These are phyloP conservation scores for Gynandropsis gynandra DNA, from an alignment of 345 rosid genomes.

Conservation along the genomic window DNA sequence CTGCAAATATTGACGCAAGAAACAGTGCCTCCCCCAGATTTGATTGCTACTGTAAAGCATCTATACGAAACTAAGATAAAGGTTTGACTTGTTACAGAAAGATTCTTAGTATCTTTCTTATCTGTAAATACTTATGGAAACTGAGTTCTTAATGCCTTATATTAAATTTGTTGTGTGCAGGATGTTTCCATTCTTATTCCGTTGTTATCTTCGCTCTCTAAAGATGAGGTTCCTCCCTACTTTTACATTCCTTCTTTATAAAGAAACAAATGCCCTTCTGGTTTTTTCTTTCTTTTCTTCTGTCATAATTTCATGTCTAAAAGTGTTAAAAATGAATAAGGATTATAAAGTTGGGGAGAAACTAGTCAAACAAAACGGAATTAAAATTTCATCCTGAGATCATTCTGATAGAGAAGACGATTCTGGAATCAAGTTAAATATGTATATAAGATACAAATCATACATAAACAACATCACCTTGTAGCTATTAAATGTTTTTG, in stretches of 20 bases:
- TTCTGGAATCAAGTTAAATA: no score
- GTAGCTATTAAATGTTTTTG: conserved; percentile 9
- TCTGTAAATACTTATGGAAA: conserved; percentile 15
- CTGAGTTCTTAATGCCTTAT: conserved; percentile 14
- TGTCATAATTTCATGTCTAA: conserved; percentile 1
- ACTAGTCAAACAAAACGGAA: no score
- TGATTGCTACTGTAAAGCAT: conserved; percentile 83
- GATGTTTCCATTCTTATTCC: conserved; percentile 94
- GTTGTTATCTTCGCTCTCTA: conserved; percentile 83
- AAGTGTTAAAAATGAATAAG: conserved; percentile 9
- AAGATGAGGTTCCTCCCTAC: conserved; percentile 62
- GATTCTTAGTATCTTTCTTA: conserved; percentile 13
- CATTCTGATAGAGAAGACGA: no score
- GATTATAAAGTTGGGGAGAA: background rate
- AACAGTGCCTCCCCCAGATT: conserved; percentile 57
- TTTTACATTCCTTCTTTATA: background rate
- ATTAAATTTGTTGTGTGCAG: conserved; percentile 41
- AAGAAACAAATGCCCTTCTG: conserved; percentile 14
- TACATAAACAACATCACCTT: no score
- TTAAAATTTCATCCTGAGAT: no score
- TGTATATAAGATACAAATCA: no score
- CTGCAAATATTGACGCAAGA: conserved; percentile 89
- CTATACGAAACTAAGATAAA: conserved; percentile 88
- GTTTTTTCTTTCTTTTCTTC: background rate
- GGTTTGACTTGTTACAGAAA: conserved; percentile 37